Evolutionary conservation across 2,329 filamentous ascomycete species (phyloP).

Genomic region (Graphilbum sp.): DNA sequence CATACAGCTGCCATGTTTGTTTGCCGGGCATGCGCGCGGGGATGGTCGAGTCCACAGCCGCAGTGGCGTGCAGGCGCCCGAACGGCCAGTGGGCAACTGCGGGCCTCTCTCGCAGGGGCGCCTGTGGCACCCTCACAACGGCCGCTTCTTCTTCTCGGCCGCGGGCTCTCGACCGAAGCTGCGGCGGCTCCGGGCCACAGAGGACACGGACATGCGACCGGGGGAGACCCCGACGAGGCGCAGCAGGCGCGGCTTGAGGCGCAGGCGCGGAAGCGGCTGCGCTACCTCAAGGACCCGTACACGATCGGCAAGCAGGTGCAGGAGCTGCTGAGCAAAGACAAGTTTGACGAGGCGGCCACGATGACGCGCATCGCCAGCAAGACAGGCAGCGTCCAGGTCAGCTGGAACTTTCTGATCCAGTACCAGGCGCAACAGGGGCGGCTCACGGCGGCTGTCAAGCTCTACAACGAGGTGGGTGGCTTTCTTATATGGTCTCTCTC

Average conservation of each 20-base stretch:
- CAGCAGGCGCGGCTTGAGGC: not conserved
- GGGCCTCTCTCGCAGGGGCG: too few species aligned
- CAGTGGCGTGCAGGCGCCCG: too few species aligned
- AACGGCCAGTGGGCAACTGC: too few species aligned
- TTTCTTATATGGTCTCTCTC: too few species aligned
- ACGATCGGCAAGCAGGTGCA: constrained; percentile 55
- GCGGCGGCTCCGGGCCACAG: too few species aligned
- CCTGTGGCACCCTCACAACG: too few species aligned
- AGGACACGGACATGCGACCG: too few species aligned
- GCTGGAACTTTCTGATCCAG: constrained; percentile 78
- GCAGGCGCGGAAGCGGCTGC: not conserved
- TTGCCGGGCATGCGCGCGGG: constrained; percentile 20
- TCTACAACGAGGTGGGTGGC: constrained; percentile 73
- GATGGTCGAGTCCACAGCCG: constrained; percentile 1
- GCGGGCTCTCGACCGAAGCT: too few species aligned
- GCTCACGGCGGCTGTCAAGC: constrained; percentile 51
- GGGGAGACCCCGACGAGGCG: not conserved
- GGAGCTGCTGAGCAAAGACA: constrained; percentile 38
- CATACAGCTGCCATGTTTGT: constrained; percentile 18
- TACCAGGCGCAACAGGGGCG: constrained; percentile 46
- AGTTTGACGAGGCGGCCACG: constrained; percentile 49
- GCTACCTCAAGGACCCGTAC: constrained; percentile 50
- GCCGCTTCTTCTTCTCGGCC: too few species aligned
- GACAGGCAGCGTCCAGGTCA: constrained; percentile 47
- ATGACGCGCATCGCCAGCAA: constrained; percentile 56